These are phyloP conservation scores for Neurospora sp. DNA, from an alignment of 2,329 filamentous ascomycete species.

Conservation along the genomic window DNA sequence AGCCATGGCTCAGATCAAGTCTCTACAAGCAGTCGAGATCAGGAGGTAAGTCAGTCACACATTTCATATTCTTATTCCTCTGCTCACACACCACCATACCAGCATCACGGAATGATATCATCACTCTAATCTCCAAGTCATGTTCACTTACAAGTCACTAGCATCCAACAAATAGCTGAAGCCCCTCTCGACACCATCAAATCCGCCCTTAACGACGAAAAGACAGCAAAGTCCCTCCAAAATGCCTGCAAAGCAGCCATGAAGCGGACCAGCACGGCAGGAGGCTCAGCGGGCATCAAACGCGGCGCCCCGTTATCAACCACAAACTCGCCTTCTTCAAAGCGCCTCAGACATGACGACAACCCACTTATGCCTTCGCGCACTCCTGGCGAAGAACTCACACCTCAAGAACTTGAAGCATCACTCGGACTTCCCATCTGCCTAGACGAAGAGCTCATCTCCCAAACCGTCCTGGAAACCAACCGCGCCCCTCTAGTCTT, in stretches of 20 bases:
- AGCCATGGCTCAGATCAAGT: constrained; percentile 48
- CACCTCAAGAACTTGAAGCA: constrained; percentile 50
- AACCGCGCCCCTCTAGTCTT: constrained; percentile 77
- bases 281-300: constrained; percentile 19
- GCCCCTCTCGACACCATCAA: constrained; percentile 34
- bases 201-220: constrained; percentile 35
- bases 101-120: background rate
- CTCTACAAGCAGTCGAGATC: constrained; percentile 43
- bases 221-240: constrained; percentile 40
- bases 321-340: constrained; percentile 15
- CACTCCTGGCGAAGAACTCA: constrained; percentile 24
- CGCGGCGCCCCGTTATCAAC: constrained; percentile 19
- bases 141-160: constrained; percentile 17
- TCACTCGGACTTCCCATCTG: constrained; percentile 50
- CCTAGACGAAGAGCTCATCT: constrained; percentile 49
- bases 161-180: constrained; percentile 45
- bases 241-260: constrained; percentile 43
- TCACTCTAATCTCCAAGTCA: background rate
- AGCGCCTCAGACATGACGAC: constrained; percentile 22
- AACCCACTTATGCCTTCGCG: constrained; percentile 16
- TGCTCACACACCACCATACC: constrained; percentile 1
- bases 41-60: constrained; percentile 37
- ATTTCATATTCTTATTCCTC: background rate
- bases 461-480: constrained; percentile 50
- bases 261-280: constrained; percentile 24